These are phyloP conservation scores for Fusarium sp. DNA, from an alignment of 2,329 filamentous ascomycete species.

Conservation along the genomic window DNA sequence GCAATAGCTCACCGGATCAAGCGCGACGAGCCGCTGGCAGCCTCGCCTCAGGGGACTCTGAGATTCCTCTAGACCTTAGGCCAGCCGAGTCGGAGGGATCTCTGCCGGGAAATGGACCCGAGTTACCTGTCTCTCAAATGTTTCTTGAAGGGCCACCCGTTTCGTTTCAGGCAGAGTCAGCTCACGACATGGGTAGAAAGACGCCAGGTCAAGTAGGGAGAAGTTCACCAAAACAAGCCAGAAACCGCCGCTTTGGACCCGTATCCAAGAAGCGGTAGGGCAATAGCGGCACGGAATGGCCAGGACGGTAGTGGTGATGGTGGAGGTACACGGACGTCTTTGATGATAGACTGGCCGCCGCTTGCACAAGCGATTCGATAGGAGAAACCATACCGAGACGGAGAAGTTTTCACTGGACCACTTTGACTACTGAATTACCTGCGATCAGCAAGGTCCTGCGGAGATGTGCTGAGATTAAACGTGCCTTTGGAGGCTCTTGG, in stretches of 20 bases:
- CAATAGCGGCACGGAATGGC: slow-evolving; percentile 17
- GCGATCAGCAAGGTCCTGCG: slow-evolving; percentile 9
- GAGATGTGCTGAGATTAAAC: slow-evolving; percentile 23
- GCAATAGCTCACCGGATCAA: slow-evolving; percentile 9
- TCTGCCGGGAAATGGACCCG: slow-evolving; percentile 10
- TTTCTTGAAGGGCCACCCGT: slow-evolving; percentile 29
- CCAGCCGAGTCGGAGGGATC: slow-evolving; percentile 8
- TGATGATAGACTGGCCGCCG: not conserved
- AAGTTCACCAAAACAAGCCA: slow-evolving; percentile 4
- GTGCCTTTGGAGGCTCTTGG: slow-evolving; percentile 12
- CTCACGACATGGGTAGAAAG: slow-evolving; percentile 15
- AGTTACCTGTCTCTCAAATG: slow-evolving; percentile 21
- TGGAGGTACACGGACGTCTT: slow-evolving; percentile 20
- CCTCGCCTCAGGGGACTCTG: slow-evolving; percentile 38
- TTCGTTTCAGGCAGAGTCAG: slow-evolving; percentile 42
- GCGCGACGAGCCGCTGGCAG: slow-evolving; percentile 31
- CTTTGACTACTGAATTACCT: slow-evolving; percentile 2
- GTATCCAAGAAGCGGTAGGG: slow-evolving; percentile 26
- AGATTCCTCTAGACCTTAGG: slow-evolving; percentile 1
- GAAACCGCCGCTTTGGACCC: slow-evolving; percentile 3
- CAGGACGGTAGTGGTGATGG: slow-evolving; percentile 27
- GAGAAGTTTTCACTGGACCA: slow-evolving; percentile 14
- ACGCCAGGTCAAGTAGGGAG: slow-evolving; percentile 24
- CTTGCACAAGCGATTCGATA: slow-evolving; percentile 11
- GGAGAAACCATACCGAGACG: slow-evolving; percentile 12